Percentiles rank a stretch among this genome's conserved stretches.
phyloP scores from a whole-genome alignment of 2,329 filamentous ascomycete genomes.

The Ceratocystis destructans region DNA sequence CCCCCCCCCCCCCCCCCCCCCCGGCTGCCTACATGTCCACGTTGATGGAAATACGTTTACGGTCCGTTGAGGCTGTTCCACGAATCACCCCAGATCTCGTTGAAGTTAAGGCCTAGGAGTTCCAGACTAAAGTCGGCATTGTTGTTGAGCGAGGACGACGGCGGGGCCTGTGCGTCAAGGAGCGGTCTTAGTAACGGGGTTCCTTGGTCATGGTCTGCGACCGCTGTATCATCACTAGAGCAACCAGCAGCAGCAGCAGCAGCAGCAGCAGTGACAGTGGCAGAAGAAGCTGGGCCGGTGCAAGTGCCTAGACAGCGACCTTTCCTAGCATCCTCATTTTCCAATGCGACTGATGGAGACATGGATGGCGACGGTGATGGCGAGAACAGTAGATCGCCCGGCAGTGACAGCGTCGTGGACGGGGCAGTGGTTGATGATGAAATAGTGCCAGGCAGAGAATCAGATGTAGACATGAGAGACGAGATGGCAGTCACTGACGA shows the following conservation, averaged over 20 bases:
- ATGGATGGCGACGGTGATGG: slow-evolving; percentile 27
- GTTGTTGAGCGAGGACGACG: slow-evolving; percentile 22
- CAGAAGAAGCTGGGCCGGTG: background rate
- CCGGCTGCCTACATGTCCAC: too few relatives aligned
- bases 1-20: too few relatives aligned
- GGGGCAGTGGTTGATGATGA: background rate
- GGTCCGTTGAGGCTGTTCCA: slow-evolving; percentile 29
- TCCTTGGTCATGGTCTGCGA: background rate
- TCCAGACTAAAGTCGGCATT: slow-evolving; percentile 43
- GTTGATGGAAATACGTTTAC: background rate
- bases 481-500: slow-evolving; percentile 7
- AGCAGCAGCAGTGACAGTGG: background rate
- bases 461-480: slow-evolving; percentile 6
- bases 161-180: slow-evolving; percentile 23
- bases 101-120: slow-evolving; percentile 39
- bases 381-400: slow-evolving; percentile 19
- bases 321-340: background rate
- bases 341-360: slow-evolving; percentile 16
- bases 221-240: background rate
- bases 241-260: background rate
- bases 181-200: slow-evolving; percentile 18
- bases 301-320: slow-evolving; percentile 23
- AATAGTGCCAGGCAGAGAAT: background rate
- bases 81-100: slow-evolving; percentile 42
- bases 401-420: slow-evolving; percentile 15